Evolutionary conservation across 2,329 filamentous ascomycete species (phyloP), one percentile per base, ranked within the genome.

Genomic region (Claviceps monticola): DNA sequence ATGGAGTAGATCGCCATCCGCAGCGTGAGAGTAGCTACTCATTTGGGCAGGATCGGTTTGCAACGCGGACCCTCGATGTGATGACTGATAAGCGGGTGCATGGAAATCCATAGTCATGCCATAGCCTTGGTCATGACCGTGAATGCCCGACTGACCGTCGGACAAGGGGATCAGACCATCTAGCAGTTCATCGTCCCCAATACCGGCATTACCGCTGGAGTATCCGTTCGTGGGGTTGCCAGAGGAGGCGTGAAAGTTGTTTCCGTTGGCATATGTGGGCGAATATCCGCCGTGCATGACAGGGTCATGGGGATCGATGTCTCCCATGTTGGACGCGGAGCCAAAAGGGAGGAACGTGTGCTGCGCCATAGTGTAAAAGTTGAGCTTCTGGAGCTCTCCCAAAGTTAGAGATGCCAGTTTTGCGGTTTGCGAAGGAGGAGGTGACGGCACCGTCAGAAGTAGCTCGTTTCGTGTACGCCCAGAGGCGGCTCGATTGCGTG

Each of bases 1-100:
- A 62, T 94, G 87, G 55, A 95, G 91, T 5, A 91, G 89, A 50
- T 88, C 85, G 50, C 88, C 88, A 55, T 97, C 91, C 3, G 91
- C 90, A 2, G 90, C 95, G 65, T 87, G 88, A 19, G 91, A 95
- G 68, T 86, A 97, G 55, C 88, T 81, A 62, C 86, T 84, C 62
- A 88, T 82, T 53, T 85, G 82, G 47, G 77, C 72, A 55, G 82
- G 79, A 57, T 86, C 82, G 60, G 84, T 78, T 54, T 81, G 77
- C 39, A 84, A 66, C 37, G 73, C 69, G 53, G 71, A 63, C 49
- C 70, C 74, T 53, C 84, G 82, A 53, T 84, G 75, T 4, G 69
- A 75, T 4, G 69, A 64, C 51, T 68, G 60, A 59, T 79, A 82
- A 17, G 77, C 70, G 48, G 71, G 71, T 51, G 79, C 75, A 36